Conservation (phyloP, 306 rosid genomes). For the Trichosanthes cucumerina region DNA sequence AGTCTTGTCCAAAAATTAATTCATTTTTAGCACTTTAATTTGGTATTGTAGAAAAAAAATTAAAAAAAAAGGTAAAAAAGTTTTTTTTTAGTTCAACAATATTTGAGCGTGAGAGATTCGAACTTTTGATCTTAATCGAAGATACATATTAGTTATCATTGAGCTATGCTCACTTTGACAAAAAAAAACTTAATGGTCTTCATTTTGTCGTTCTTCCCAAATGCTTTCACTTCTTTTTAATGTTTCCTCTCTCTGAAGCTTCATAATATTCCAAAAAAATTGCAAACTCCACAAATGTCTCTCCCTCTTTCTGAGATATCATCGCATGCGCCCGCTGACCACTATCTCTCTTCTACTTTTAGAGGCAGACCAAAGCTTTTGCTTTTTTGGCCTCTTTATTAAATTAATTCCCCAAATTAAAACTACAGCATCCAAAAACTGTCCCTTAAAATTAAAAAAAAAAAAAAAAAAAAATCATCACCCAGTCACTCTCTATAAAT, state of each 20-base stretch:
- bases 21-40: background rate
- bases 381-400: background rate
- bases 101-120: too few relatives aligned
- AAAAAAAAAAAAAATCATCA: background rate
- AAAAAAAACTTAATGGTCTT: too few relatives aligned
- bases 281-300: background rate
- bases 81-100: too few relatives aligned
- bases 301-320: background rate
- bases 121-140: too few relatives aligned
- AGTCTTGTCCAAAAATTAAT: too few relatives aligned
- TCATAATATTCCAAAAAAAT: background rate
- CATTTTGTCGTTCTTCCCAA: background rate
- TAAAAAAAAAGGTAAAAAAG: background rate
- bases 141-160: too few relatives aligned
- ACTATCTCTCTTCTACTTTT: background rate
- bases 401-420: background rate
- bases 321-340: conserved; percentile 12
- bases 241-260: background rate
- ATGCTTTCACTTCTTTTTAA: background rate
- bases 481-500: background rate
- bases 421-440: background rate
- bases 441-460: background rate
- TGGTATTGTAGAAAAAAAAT: background rate
- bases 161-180: too few relatives aligned
- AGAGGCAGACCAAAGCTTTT: conserved; percentile 2